Conservation (phyloP, 1,139 yeast genomes). For the Casaregolazyma lundiana region DNA sequence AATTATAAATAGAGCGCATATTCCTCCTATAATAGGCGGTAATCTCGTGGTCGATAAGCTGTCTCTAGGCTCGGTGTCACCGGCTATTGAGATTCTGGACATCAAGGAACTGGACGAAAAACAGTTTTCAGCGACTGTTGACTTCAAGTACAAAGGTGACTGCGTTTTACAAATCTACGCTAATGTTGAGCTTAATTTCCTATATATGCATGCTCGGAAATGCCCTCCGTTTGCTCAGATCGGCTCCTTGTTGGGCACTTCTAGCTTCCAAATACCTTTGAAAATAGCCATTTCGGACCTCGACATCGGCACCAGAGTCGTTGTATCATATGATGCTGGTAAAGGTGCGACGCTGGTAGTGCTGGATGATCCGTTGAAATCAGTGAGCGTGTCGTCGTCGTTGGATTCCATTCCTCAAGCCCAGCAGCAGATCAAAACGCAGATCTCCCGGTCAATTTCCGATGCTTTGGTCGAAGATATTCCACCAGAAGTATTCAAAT, state of each 20-base stretch:
- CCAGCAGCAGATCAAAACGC: conserved; percentile 30
- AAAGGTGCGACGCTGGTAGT: conserved; percentile 64
- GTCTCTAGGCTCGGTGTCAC: conserved; percentile 68
- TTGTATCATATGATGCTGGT: conserved; percentile 61
- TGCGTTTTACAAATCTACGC: conserved; percentile 64
- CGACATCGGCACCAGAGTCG: conserved; percentile 61
- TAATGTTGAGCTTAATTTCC: conserved; percentile 60
- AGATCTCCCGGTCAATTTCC: conserved; percentile 64
- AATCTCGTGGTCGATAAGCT: conserved; percentile 64
- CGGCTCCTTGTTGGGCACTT: conserved; percentile 45
- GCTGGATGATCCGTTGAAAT: conserved; percentile 69
- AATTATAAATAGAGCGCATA: conserved; percentile 62
- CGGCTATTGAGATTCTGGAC: conserved; percentile 65
- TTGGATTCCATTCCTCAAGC: conserved; percentile 59
- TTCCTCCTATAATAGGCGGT: conserved; percentile 70
- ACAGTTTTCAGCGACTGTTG: conserved; percentile 67
- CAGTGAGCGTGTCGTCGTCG: conserved; percentile 67
- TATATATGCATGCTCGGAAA: conserved; percentile 55
- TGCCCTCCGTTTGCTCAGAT: conserved; percentile 31
- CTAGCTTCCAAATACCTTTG: conserved; percentile 63
- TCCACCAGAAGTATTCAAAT: conserved; percentile 36
- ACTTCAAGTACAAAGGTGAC: conserved; percentile 66
- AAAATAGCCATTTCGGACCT: conserved; percentile 60
- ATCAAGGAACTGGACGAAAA: conserved; percentile 69
- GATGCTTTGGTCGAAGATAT: conserved; percentile 72